phyloP scores from a whole-genome alignment of 768 basidiomycete genomes.

The Hemileccinum rubropunctum region DNA sequence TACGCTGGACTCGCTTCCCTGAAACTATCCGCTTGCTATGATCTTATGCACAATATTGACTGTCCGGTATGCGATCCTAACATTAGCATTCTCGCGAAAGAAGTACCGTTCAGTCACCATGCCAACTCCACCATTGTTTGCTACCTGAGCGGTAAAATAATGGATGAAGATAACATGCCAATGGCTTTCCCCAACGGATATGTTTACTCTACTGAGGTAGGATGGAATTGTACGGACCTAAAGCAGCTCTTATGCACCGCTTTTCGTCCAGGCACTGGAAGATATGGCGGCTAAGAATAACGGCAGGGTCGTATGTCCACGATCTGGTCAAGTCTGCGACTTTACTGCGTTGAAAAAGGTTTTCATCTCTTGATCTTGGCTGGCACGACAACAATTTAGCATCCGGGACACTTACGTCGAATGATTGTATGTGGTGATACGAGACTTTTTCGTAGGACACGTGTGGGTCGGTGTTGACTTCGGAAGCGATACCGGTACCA shows the following conservation, averaged over 20 bases:
- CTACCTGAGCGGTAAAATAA: conserved; percentile 84
- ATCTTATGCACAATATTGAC: conserved; percentile 67
- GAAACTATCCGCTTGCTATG: conserved; percentile 84
- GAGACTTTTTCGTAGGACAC: conserved; percentile 8
- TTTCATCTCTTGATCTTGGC: conserved; percentile 69
- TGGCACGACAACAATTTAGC: not conserved
- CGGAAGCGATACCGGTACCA: conserved; percentile 19
- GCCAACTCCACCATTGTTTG: conserved; percentile 96
- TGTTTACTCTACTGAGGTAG: conserved; percentile 91
- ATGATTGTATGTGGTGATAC: not conserved
- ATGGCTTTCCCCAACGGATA: conserved; percentile 89
- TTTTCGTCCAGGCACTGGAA: conserved; percentile 62
- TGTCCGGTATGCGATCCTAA: conserved; percentile 90
- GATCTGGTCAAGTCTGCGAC: conserved; percentile 61
- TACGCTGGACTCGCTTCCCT: conserved; percentile 91
- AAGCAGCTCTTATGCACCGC: conserved; percentile 12
- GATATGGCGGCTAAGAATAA: conserved; percentile 82
- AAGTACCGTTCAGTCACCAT: conserved; percentile 92
- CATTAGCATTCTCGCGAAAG: conserved; percentile 71
- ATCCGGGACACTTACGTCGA: not conserved
- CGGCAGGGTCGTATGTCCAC: conserved; percentile 82
- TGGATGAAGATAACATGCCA: conserved; percentile 92
- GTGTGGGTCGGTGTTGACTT: conserved; percentile 11
- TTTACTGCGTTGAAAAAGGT: conserved; percentile 79
- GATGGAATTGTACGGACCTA: conserved; percentile 23